phyloP scores from a whole-genome alignment of 1,284 basidiomycete species.

The Albatrellus sp. region DNA sequence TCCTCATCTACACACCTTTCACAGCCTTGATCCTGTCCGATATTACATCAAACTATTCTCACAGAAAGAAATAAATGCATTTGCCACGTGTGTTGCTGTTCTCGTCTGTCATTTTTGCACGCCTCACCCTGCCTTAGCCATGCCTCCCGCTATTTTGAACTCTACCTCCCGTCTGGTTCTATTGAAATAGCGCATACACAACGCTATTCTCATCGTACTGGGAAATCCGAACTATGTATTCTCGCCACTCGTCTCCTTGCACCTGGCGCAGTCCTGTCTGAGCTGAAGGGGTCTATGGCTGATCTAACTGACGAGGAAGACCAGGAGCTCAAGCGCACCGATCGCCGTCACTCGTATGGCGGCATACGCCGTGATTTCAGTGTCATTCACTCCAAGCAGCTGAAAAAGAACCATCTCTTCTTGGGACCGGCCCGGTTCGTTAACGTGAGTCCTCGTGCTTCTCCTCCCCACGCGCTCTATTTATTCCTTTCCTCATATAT shows the following conservation, averaged over 20 bases:
- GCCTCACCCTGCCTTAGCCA: slow-evolving; percentile 37
- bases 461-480: slow-evolving; percentile 6
- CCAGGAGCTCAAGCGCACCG: slow-evolving; percentile 66
- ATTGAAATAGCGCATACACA: slow-evolving; percentile 83
- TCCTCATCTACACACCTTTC: slow-evolving; percentile 12
- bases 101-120: slow-evolving; percentile 5
- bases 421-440: slow-evolving; percentile 90
- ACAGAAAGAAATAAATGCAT: slow-evolving; percentile 76
- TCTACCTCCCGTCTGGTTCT: slow-evolving; percentile 68
- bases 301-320: slow-evolving; percentile 75
- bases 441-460: slow-evolving; percentile 49
- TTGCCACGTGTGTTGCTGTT: slow-evolving; percentile 57
- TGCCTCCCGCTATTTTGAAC: slow-evolving; percentile 75
- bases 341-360: slow-evolving; percentile 41
- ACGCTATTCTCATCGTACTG: slow-evolving; percentile 73
- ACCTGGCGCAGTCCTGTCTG: slow-evolving; percentile 62
- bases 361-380: slow-evolving; percentile 82
- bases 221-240: slow-evolving; percentile 84
- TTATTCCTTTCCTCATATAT: slow-evolving; percentile 6
- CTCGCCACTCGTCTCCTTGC: slow-evolving; percentile 67
- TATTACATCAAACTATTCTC: slow-evolving; percentile 62
- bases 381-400: slow-evolving; percentile 81
- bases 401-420: slow-evolving; percentile 87
- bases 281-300: slow-evolving; percentile 82
- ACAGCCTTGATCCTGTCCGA: slow-evolving; percentile 55